These are phyloP conservation scores for Tetrahymena thermophila DNA, from an alignment of 73 alveolate genomes.

Conservation along the genomic window DNA sequence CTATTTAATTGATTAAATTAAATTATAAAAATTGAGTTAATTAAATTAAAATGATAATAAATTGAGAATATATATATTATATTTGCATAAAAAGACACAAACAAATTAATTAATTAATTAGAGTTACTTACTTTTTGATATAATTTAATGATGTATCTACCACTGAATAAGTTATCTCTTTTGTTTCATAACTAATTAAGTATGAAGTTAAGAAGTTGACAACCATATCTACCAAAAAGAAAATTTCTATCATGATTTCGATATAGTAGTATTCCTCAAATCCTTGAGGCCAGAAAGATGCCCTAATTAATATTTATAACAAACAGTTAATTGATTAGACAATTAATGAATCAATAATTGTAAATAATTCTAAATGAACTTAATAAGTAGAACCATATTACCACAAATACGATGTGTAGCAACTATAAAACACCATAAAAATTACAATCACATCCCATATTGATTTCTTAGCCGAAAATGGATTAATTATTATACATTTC, in stretches of 20 bases:
- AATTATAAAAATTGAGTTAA: too few relatives aligned
- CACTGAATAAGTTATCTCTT: neutral
- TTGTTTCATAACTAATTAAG: neutral
- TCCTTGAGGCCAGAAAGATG: neutral
- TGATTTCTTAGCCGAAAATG: neutral
- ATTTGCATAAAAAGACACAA: too few relatives aligned
- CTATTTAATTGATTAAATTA: neutral
- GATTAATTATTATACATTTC: neutral
- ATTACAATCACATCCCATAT: neutral
- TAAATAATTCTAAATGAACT: neutral
- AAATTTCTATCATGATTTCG: neutral
- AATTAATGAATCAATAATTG: too few relatives aligned
- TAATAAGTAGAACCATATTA: neutral
- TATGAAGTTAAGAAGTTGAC: neutral
- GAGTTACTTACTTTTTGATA: neutral
- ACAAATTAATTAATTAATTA: too few relatives aligned
- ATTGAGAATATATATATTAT: too few relatives aligned
- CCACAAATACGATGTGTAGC: neutral
- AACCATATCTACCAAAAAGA: neutral
- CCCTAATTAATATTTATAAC: neutral
- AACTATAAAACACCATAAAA: neutral
- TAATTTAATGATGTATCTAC: neutral
- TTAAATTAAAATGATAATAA: too few relatives aligned
- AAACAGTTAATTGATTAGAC: neutral
- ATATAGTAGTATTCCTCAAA: neutral